phyloP scores from a whole-genome alignment of 805 yeast species.

The Nakazawaea laoshanensis region DNA sequence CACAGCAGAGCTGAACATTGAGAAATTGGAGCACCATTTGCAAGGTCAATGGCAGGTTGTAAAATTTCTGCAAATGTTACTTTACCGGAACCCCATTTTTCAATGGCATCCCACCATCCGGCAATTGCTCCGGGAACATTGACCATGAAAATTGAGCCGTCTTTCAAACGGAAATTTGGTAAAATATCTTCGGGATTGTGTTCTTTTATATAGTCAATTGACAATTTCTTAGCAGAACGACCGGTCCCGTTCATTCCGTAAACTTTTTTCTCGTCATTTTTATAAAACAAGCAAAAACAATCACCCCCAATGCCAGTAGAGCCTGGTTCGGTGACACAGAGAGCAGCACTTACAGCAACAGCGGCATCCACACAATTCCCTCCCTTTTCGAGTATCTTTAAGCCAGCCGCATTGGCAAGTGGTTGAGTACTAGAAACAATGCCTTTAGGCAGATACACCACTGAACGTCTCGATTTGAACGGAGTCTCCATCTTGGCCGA shows the following conservation, averaged over 20 bases:
- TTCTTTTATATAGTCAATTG: slow-evolving; percentile 37
- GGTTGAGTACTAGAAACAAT: slow-evolving; percentile 74
- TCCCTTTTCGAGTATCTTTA: slow-evolving; percentile 55
- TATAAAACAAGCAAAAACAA: slow-evolving; percentile 56
- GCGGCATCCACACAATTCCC: slow-evolving; percentile 69
- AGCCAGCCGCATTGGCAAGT: slow-evolving; percentile 66
- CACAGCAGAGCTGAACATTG: slow-evolving; percentile 47
- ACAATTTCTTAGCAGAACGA: slow-evolving; percentile 44
- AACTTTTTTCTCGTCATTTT: slow-evolving; percentile 39
- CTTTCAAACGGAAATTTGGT: slow-evolving; percentile 38
- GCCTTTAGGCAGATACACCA: slow-evolving; percentile 65
- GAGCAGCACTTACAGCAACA: slow-evolving; percentile 49
- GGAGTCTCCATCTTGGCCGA: slow-evolving; percentile 4
- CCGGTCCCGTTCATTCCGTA: slow-evolving; percentile 74
- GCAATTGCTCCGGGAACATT: slow-evolving; percentile 78
- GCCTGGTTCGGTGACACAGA: slow-evolving; percentile 48
- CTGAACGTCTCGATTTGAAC: slow-evolving; percentile 58
- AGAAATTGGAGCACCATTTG: slow-evolving; percentile 63
- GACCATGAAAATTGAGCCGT: slow-evolving; percentile 46
- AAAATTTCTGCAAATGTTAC: slow-evolving; percentile 49
- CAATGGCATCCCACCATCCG: slow-evolving; percentile 68
- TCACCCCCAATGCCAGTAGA: slow-evolving; percentile 65
- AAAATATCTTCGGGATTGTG: slow-evolving; percentile 31
- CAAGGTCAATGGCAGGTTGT: slow-evolving; percentile 60
- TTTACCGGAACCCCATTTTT: slow-evolving; percentile 66